Base-by-base conservation (phyloP, 1,284 basidiomycete species). In the Laetiporus sulphureus region DNA sequence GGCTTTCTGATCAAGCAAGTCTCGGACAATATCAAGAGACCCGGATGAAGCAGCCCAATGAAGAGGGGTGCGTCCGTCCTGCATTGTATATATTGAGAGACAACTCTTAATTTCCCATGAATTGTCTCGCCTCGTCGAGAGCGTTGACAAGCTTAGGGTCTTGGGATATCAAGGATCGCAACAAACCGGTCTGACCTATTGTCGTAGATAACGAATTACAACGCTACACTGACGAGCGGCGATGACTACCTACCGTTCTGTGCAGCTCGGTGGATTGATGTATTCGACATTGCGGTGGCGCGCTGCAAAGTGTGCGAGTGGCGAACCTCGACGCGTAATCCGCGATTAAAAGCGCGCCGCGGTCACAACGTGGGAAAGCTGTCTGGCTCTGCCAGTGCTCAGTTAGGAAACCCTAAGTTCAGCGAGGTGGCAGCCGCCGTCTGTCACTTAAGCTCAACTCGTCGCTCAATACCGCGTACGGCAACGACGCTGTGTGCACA, bases 51-150 rank as follows among this genome's bases (percentile, higher is more conserved):
- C 81, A 41, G 90, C 89, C 88, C 90, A 93, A 57, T 96, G 93
- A 10, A 96, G 67, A 3, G 91, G 78, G 1, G 92, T 92, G 22
- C 92, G 70, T n/a, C 77, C 83, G 60, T 95, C 92, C 91, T 94
- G 37, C 33, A 29, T 33, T 27, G n/a, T n/a, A n/a, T 20, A 32
- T 37, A 31, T 48, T 12, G 21, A n/a, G 29, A 40, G 13, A 43
- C 41, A 11, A 3, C 5, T 15, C 31, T 2, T 10, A 16, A n/a
- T 30, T 32, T 34, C 4, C 7, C 21, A 30, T 23, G 4, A 2
- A 0, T 4, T 35, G 3, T 56, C 73, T 45, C 61, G 91, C 89
- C 47, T 61, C 73, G 60, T 94, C 91, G 11, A 72, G 64, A 2
- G 80, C 66, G 58, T 91, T 79, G 30, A 89, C 69, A 22, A 78